These are phyloP conservation scores for Candida suzukii DNA, from an alignment of 805 yeast genomes.

Conservation along the genomic window DNA sequence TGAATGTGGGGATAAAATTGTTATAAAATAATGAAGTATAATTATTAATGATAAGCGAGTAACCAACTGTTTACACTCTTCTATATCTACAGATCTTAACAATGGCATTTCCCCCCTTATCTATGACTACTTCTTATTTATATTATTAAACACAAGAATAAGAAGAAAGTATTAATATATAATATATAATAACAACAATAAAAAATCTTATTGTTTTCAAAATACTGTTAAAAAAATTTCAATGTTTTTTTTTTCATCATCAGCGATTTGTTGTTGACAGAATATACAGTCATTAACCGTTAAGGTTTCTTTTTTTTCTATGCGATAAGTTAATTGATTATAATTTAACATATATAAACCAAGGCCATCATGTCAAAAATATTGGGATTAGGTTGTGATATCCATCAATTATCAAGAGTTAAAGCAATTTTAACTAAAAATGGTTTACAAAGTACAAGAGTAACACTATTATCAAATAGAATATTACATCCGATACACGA, in stretches of 20 bases:
- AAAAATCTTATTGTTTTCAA: too few relatives aligned
- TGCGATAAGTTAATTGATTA: too few relatives aligned
- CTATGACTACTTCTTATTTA: too few relatives aligned
- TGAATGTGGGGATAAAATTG: not conserved
- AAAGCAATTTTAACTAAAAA: slow-evolving; percentile 29
- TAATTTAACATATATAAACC: too few relatives aligned
- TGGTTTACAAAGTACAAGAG: slow-evolving; percentile 25
- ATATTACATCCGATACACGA: slow-evolving; percentile 44
- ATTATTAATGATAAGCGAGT: not conserved
- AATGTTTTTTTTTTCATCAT: too few relatives aligned
- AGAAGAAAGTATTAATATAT: too few relatives aligned
- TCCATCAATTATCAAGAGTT: slow-evolving; percentile 43
- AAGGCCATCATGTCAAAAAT: slow-evolving; percentile 19
- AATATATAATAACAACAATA: too few relatives aligned
- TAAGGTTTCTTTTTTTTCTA: too few relatives aligned
- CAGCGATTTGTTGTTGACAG: too few relatives aligned
- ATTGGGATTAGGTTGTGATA: slow-evolving; percentile 52
- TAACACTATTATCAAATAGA: slow-evolving; percentile 34
- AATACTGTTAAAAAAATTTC: too few relatives aligned
- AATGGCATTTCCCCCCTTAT: not conserved
- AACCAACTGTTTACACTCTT: not conserved
- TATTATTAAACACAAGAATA: too few relatives aligned
- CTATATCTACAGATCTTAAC: not conserved
- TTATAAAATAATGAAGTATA: not conserved
- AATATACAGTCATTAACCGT: too few relatives aligned